Base-by-base conservation (phyloP, 2,329 filamentous ascomycete species). In the Talaromyces sp. region DNA sequence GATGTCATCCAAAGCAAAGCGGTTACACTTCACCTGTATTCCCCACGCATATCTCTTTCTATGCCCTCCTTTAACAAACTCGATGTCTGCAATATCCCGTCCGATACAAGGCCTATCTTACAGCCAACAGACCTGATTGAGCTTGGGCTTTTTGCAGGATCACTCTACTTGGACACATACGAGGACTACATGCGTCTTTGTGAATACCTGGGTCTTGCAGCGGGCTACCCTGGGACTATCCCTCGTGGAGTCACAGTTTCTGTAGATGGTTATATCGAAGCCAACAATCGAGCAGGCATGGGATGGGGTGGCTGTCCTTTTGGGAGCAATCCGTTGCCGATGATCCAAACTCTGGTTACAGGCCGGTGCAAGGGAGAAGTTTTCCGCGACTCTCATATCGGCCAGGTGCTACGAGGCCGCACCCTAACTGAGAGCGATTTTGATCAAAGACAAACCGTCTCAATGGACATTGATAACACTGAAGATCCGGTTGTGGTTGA, bases 11-110 rank as follows among this genome's bases (percentile, higher is more conserved):
- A 36, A 17, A 36, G 15, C 15, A 36, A 36, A 13, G 33, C 64
- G 4, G 78, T 82, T 0, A 69, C 71, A 0, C 66, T 89, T 52
- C 81, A 84, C 65, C 47, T 85, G 0, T 88, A 86, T 62, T 67
- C 80, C 0, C 77, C 85, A 0, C 76, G 82, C 0, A 70, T 73
- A 0, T 79, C 73, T 58, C 68, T 77, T 49, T 71, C 61, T 2
- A 72, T 71, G 64, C 64, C 66, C 2, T 60, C 77, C 1, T 69
- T 87, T 0, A 81, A 87, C 53, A 56, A 68, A 0, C 71, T 88
- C 0, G 61, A 71, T 1, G 72, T 85, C 1, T 36, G 13, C 33
- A 36, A 36, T 36, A 36, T 36, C 5, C 33, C 33, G 17, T 36
- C 33, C 33, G 82, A 77, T 66, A 76, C 32, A 5, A 30, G 33